These are phyloP conservation scores for Colletotrichum spaethianum DNA, from an alignment of 2,329 filamentous ascomycete genomes.

Conservation along the genomic window DNA sequence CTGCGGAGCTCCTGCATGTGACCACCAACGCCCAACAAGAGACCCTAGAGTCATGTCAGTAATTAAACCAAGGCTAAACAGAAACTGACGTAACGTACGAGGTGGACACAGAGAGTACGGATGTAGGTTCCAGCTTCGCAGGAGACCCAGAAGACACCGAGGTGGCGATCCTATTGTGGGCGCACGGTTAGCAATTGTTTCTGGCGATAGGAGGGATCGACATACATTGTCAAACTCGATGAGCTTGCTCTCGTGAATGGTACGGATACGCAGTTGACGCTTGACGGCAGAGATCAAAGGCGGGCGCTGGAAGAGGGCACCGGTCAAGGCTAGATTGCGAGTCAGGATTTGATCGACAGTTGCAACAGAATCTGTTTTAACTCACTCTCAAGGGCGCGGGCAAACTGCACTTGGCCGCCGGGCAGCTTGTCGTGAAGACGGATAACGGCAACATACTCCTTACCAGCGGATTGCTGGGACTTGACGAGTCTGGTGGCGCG, in stretches of 20 bases:
- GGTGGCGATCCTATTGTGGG: conserved; percentile 77
- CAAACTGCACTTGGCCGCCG: conserved; percentile 92
- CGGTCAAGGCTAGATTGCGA: conserved; percentile 74
- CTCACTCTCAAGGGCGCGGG: conserved; percentile 86
- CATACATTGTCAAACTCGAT: conserved; percentile 90
- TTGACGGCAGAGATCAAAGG: conserved; percentile 99
- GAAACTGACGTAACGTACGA: conserved; percentile 65
- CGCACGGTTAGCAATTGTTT: conserved; percentile 26
- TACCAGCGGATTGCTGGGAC: conserved; percentile 98
- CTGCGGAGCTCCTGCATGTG: conserved; percentile 99
- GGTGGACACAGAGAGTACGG: conserved; percentile 95
- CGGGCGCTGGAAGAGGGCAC: conserved; percentile 96
- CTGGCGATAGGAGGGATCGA: conserved; percentile 3
- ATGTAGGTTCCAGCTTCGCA: conserved; percentile 99
- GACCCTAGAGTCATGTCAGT: conserved; percentile 59
- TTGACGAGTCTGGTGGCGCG: conserved; percentile 98
- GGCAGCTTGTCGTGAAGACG: conserved; percentile 95
- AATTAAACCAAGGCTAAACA: conserved; percentile 28
- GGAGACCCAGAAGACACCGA: conserved; percentile 99
- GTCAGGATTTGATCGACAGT: conserved; percentile 29
- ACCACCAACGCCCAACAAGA: conserved; percentile 83
- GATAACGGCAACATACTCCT: conserved; percentile 98
- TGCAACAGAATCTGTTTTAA: conserved; percentile 2
- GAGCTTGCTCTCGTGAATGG: conserved; percentile 97
- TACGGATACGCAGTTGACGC: conserved; percentile 97